These are phyloP conservation scores for Malassezia obtusa DNA, from an alignment of 1,284 basidiomycete species.

Conservation along the genomic window DNA sequence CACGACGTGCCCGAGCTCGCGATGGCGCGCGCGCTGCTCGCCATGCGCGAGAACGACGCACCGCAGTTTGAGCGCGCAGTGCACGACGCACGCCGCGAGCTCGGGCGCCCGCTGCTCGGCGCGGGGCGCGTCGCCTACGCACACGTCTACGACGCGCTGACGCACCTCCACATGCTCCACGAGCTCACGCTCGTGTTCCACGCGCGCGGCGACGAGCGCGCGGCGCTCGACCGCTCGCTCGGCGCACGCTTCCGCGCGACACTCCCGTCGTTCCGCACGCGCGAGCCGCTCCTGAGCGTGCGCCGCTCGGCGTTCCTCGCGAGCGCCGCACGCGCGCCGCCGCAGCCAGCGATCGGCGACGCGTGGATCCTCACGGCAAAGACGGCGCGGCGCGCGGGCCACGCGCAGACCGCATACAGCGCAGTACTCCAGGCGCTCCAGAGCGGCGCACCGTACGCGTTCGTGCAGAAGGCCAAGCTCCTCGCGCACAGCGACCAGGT, in stretches of 20 bases:
- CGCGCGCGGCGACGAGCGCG: constrained; percentile 14
- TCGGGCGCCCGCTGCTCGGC: constrained; percentile 73
- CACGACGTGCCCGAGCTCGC: constrained; percentile 61
- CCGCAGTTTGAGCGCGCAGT: constrained; percentile 50
- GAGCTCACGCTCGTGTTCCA: constrained; percentile 65
- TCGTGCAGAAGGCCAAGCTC: constrained; percentile 84
- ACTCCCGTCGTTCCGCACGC: constrained; percentile 79
- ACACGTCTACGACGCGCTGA: constrained; percentile 72
- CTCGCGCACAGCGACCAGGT: constrained; percentile 70
- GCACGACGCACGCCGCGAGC: constrained; percentile 60
- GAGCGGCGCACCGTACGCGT: constrained; percentile 65
- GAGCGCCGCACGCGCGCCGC: constrained; percentile 54
- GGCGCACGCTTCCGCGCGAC: constrained; percentile 64
- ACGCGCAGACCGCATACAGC: constrained; percentile 93
- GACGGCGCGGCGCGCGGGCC: constrained; percentile 85
- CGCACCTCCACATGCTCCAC: constrained; percentile 77
- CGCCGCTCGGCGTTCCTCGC: constrained; percentile 70
- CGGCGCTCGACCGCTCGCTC: constrained; percentile 49
- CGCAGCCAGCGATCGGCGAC: constrained; percentile 49
- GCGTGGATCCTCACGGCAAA: constrained; percentile 83
- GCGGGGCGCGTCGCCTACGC: constrained; percentile 66
- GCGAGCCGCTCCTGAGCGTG: constrained; percentile 82
- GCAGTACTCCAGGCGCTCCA: constrained; percentile 84
- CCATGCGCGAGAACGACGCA: constrained; percentile 58
- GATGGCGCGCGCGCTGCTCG: constrained; percentile 71